Evolutionary conservation across 2,329 filamentous ascomycete genomes (phyloP), one percentile per base, ranked within the genome.

Genomic region (Tolypocladium nubicola): DNA sequence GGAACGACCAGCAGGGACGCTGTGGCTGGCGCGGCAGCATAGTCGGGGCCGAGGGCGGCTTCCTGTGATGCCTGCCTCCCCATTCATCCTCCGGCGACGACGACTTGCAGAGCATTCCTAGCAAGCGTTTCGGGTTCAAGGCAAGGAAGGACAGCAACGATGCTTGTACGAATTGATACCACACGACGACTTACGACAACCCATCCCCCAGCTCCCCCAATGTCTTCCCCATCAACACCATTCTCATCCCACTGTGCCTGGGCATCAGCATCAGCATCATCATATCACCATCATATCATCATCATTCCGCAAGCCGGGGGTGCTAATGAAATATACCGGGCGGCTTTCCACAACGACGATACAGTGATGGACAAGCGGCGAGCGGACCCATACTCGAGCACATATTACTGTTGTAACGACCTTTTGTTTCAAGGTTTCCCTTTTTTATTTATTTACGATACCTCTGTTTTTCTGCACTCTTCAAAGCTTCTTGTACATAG

Each of bases 21-120:
- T 84, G 80, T 64, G 75, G 76, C 59, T 85, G 81, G 81, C 77
- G 81, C 39, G 76, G 79, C 30, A 82, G 79, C 60, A 76, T 83
- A 37, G 77, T 83, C 14, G 75, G 82, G 53, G 75, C 67, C 56
- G 82, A 85, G 49, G 79, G 80, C 39, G 79, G 78, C 23, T 82
- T 85, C 62, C 64, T 84, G 43, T 84, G 66, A 78, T 26, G 49
- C 53, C 33, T 14, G 45, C 16, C 30, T 5, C 47, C 33, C 26
- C 35, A 47, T 21, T n/a, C 26, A 41, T 33, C 38, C 10, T 23
- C 8, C 9, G 23, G 37, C 23, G 37, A 30, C 23, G 37, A 30
- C 14, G 23, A n/a, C 9, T 21, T 21, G 52, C 23, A 43, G 23
- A 14, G 11, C 4, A 9, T 3, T 14, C 10, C 6, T 11, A 4